A percentile compares a stretch with the other conserved stretches of the same genome.
phyloP scores from a whole-genome alignment of 768 basidiomycete species.

The Asterophora parasitica region DNA sequence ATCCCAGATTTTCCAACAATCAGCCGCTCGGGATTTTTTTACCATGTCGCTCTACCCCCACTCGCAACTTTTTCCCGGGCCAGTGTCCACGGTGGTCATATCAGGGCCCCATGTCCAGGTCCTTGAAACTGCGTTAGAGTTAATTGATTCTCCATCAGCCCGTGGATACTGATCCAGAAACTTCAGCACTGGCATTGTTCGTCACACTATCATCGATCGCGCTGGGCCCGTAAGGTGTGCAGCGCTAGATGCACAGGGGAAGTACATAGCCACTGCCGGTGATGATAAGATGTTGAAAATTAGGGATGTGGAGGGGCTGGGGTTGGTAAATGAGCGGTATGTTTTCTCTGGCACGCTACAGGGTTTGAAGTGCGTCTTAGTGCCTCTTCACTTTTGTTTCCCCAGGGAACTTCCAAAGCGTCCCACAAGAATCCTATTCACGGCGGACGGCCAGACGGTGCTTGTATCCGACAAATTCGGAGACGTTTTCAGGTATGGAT shows the following conservation, averaged over 20 bases:
- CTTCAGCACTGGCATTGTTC: conserved; percentile 47
- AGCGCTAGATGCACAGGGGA: conserved; percentile 39
- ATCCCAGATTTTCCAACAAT: background rate
- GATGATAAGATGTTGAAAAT: conserved; percentile 83
- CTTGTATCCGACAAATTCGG: conserved; percentile 93
- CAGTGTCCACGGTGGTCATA: conserved; percentile 35
- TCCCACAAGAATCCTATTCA: conserved; percentile 66
- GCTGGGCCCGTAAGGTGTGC: conserved; percentile 58
- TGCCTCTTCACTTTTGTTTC: too few relatives aligned
- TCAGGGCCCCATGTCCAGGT: conserved; percentile 64
- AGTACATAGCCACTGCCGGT: conserved; percentile 55
- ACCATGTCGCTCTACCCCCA: conserved; percentile 45
- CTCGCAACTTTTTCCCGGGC: conserved; percentile 38
- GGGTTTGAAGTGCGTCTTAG: too few relatives aligned
- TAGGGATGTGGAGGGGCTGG: conserved; percentile 58
- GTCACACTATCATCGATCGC: conserved; percentile 42
- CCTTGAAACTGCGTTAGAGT: conserved; percentile 47
- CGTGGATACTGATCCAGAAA: conserved; percentile 6
- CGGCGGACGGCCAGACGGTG: conserved; percentile 56
- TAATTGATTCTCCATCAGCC: conserved; percentile 6
- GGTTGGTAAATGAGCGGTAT: conserved; percentile 60
- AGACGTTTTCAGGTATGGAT: conserved; percentile 77
- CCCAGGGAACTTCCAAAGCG: conserved; percentile 82
- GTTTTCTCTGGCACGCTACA: conserved; percentile 17
- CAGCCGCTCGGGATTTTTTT: conserved; percentile 1